Base-by-base conservation (phyloP, 2,329 filamentous ascomycete species). In the Colletotrichum incanum region DNA sequence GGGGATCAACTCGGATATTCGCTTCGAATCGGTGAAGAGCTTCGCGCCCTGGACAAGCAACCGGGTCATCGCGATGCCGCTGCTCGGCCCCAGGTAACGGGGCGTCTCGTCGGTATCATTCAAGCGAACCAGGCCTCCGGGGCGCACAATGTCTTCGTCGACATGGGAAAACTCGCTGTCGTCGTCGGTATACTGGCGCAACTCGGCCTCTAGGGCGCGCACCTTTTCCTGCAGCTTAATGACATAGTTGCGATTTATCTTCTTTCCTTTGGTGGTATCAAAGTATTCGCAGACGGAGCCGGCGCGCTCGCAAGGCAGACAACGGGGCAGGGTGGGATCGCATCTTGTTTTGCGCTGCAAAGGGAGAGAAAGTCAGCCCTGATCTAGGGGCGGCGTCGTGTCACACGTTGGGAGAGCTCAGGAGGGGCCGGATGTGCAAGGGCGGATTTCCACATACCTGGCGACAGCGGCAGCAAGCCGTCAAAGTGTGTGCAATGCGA, bases 11-110 rank as follows among this genome's bases (percentile, higher is more conserved):
- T 98, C 95, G 70, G 94, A 95, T 80, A 98, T 98, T 75, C 93
- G 94, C 81, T 95, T 94, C 6, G 94, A 93, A 78, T 96, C 93
- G 34, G 95, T 97, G 78, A 96, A 97, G 74, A 95, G 93, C 84
- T 98, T 98, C 65, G 96, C 96, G 82, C 98, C 91, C 80, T 98
- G 95, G 93, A 99, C 98, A 14, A 99, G 92, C 76, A 98, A 88
- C 39, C 96, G 91, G 16, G 95, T 97, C 86, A 98, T 97, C 79
- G 95, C 94, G 77, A 98, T 98, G 72, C 96, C 96, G 80, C 96
- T 98, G 60, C 95, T 98, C 3, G 96, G 94, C 0, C 96, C 96
- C 3, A 99, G 86, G 80, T 96, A 98, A 74, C 96, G 93, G 20
- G 94, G 92, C 1, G 90, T 92, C 82, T 98, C 96, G 80, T 97